These are phyloP conservation scores for Euphorbia pulcherrima DNA, from an alignment of 345 rosid genomes.

Conservation along the genomic window DNA sequence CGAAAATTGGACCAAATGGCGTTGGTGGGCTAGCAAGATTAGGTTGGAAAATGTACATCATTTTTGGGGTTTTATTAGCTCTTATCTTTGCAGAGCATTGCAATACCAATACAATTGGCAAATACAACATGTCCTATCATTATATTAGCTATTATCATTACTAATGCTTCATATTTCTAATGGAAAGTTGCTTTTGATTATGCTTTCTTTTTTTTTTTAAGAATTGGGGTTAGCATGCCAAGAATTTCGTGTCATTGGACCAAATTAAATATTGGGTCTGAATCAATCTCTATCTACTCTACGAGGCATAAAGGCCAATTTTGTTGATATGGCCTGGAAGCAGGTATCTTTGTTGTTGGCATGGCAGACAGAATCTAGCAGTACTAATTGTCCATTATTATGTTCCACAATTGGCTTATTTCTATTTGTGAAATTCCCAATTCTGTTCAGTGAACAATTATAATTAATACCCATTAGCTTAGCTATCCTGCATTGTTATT, in stretches of 20 bases:
- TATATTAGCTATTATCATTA: not conserved
- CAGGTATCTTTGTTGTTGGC: constrained; percentile 19
- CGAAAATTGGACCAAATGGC: not conserved
- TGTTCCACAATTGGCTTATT: constrained; percentile 4
- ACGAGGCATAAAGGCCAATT: constrained; percentile 10
- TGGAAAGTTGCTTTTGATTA: not conserved
- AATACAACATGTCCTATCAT: constrained; percentile 1
- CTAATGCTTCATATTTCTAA: not conserved
- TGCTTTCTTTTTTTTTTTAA: no score
- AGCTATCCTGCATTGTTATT: not conserved
- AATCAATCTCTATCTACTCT: not conserved
- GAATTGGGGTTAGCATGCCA: no score
- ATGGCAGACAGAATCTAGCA: constrained; percentile 46
- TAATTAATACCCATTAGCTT: not conserved
- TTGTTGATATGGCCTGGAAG: constrained; percentile 15
- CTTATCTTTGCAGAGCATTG: not conserved
- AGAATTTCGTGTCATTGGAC: constrained; percentile 3
- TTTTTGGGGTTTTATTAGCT: constrained; percentile 15
- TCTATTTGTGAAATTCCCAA: not conserved
- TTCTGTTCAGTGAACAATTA: not conserved
- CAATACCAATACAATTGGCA: not conserved
- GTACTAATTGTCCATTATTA: constrained; percentile 3
- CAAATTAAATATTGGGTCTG: constrained; percentile 7
- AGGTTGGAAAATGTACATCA: constrained; percentile 4
- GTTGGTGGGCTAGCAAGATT: not conserved